Percentiles rank a stretch among this genome's conserved stretches.
Evolutionary conservation across 2,329 filamentous ascomycete species (phyloP).

Genomic region (Lachnellula hyalina): DNA sequence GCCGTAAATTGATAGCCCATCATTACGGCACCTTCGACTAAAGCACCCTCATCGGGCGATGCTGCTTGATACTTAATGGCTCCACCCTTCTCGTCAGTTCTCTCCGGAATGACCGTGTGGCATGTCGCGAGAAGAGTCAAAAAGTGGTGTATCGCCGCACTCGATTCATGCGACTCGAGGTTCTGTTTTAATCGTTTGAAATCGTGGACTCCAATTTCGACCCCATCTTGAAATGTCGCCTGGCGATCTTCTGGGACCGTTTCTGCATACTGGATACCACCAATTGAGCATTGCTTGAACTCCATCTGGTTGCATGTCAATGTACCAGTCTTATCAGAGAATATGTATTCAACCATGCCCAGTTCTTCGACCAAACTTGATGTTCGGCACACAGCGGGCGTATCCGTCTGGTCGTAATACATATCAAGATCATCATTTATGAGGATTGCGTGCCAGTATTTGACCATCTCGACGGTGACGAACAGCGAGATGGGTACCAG

Average conservation of each 20-base stretch:
- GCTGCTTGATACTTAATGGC: slow-evolving; percentile 97
- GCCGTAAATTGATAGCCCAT: slow-evolving; percentile 89
- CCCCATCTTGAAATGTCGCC: slow-evolving; percentile 70
- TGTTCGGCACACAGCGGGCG: slow-evolving; percentile 89
- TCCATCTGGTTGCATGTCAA: slow-evolving; percentile 99
- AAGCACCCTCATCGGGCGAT: slow-evolving; percentile 93
- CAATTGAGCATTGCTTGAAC: slow-evolving; percentile 92
- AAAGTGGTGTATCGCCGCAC: slow-evolving; percentile 72
- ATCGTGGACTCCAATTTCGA: slow-evolving; percentile 66
- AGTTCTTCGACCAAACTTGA: slow-evolving; percentile 95
- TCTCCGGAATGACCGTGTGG: slow-evolving; percentile 95
- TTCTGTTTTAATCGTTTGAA: slow-evolving; percentile 61
- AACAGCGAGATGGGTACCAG: slow-evolving; percentile 96
- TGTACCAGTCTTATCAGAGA: slow-evolving; percentile 96
- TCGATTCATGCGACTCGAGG: slow-evolving; percentile 50
- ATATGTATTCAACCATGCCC: slow-evolving; percentile 97
- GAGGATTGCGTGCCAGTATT: slow-evolving; percentile 95
- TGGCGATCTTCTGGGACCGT: slow-evolving; percentile 87
- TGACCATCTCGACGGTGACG: slow-evolving; percentile 95
- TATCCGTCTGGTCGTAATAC: slow-evolving; percentile 93
- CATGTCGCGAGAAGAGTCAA: slow-evolving; percentile 81
- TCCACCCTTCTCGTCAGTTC: slow-evolving; percentile 68
- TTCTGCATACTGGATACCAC: slow-evolving; percentile 87
- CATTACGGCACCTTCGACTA: slow-evolving; percentile 82
- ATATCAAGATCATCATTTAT: slow-evolving; percentile 98